Evolutionary conservation across 140 eudicot species (phyloP).

Genomic region (Stevia rebaudiana): DNA sequence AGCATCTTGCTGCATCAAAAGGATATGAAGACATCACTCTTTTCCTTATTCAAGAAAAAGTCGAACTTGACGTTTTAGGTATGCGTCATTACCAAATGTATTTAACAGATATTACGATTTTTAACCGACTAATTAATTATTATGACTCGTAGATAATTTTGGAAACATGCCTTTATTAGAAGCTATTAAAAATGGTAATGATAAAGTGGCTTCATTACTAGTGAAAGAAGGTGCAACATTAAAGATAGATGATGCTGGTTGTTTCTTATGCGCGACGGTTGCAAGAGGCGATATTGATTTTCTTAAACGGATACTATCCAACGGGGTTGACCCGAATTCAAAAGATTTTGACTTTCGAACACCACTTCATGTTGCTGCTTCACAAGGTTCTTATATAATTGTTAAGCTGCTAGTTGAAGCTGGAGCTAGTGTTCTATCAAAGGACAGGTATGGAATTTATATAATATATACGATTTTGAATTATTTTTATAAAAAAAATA

Average conservation of each 20-base stretch:
- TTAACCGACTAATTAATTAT: background rate
- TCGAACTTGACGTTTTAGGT: slow-evolving; percentile 62
- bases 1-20: slow-evolving; percentile 96
- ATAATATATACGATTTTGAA: background rate
- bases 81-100: background rate
- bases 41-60: slow-evolving; percentile 80
- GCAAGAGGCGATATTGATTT: slow-evolving; percentile 71
- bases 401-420: slow-evolving; percentile 75
- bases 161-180: slow-evolving; percentile 80
- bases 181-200: slow-evolving; percentile 82
- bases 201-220: slow-evolving; percentile 67
- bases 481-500: background rate
- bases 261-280: slow-evolving; percentile 61
- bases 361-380: slow-evolving; percentile 85
- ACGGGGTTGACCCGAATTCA: slow-evolving; percentile 81
- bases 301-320: slow-evolving; percentile 46
- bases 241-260: slow-evolving; percentile 66
- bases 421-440: slow-evolving; percentile 81
- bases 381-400: slow-evolving; percentile 69
- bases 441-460: slow-evolving; percentile 54
- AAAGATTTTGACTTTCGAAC: slow-evolving; percentile 78
- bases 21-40: slow-evolving; percentile 64
- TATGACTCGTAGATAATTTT: slow-evolving; percentile 53
- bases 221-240: slow-evolving; percentile 61
- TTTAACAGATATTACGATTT: background rate